Conservation (phyloP, 257 asterid species). For the Thymus quinquecostatus region DNA sequence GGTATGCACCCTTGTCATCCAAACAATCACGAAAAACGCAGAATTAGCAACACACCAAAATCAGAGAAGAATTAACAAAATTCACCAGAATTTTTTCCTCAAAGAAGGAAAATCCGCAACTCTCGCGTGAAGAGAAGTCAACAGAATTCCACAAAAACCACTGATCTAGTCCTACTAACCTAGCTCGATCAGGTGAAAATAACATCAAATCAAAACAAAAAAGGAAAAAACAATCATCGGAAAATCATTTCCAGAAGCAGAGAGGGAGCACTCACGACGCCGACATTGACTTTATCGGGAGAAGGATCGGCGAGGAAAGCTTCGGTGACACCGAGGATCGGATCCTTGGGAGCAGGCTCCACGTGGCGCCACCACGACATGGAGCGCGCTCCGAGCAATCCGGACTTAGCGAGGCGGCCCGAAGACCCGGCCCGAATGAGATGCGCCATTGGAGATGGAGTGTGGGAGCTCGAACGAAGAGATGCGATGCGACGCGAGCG, state of each 20-base stretch:
- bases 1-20: conserved; percentile 77
- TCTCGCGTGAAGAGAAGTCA: conserved; percentile 19
- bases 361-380: conserved; percentile 88
- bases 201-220: not conserved
- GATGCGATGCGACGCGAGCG: conserved; percentile 7
- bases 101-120: not conserved
- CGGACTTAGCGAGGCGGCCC: conserved; percentile 39
- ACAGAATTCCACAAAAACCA: not conserved
- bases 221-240: not conserved
- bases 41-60: not conserved
- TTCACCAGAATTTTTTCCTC: not conserved
- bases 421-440: conserved; percentile 51
- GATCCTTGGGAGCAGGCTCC: conserved; percentile 96
- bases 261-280: conserved; percentile 69
- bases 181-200: not conserved
- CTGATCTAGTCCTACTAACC: conserved; percentile 24
- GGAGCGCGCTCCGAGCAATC: conserved; percentile 55
- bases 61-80: not conserved
- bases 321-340: conserved; percentile 97
- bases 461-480: conserved; percentile 3
- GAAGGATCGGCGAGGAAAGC: conserved; percentile 91
- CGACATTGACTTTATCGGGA: conserved; percentile 90
- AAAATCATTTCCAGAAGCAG: not conserved
- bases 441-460: conserved; percentile 48
- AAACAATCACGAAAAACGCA: not conserved